Percentiles rank a stretch among this genome's conserved stretches.
Conservation (phyloP, 129 eudicot species). For the Flaveria brownii region DNA sequence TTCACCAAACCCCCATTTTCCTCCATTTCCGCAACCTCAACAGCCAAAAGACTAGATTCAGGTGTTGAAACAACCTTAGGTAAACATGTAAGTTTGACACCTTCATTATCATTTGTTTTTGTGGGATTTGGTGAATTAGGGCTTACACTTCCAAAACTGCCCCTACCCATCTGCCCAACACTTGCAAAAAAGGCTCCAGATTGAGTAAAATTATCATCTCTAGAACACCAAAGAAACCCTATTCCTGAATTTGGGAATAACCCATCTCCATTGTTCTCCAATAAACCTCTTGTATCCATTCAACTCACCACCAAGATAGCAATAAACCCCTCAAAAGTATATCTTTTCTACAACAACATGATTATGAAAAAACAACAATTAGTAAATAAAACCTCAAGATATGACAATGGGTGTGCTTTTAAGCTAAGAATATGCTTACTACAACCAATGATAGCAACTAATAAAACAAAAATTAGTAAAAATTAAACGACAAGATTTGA, state of each 20-base stretch:
- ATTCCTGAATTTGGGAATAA: constrained; percentile 54
- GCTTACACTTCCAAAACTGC: constrained; percentile 30
- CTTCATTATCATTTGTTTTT: constrained; percentile 47
- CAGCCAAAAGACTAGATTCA: constrained; percentile 43
- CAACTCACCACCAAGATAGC: constrained; percentile 37
- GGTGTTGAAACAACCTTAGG: constrained; percentile 51
- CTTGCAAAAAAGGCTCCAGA: constrained; percentile 67
- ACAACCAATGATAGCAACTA: constrained; percentile 26
- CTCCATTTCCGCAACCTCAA: constrained; percentile 42
- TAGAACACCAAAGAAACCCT: constrained; percentile 70
- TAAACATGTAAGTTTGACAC: constrained; percentile 46
- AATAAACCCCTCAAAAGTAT: constrained; percentile 21
- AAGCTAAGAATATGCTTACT: constrained; percentile 35
- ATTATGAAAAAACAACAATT: constrained; percentile 21
- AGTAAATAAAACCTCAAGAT: constrained; percentile 10
- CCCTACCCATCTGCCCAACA: constrained; percentile 62
- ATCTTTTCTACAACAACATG: constrained; percentile 37
- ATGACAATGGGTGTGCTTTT: constrained; percentile 24
- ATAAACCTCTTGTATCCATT: constrained; percentile 52
- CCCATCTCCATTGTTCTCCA: constrained; percentile 47
- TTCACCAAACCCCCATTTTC: constrained; percentile 26
- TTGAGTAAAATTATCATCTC: constrained; percentile 43
- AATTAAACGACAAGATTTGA: constrained; percentile 1
- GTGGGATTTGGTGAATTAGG: not conserved
- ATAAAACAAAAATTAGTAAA: not conserved